Base-by-base conservation (phyloP, 441 rosid genomes). In the Lepidium campestre region DNA sequence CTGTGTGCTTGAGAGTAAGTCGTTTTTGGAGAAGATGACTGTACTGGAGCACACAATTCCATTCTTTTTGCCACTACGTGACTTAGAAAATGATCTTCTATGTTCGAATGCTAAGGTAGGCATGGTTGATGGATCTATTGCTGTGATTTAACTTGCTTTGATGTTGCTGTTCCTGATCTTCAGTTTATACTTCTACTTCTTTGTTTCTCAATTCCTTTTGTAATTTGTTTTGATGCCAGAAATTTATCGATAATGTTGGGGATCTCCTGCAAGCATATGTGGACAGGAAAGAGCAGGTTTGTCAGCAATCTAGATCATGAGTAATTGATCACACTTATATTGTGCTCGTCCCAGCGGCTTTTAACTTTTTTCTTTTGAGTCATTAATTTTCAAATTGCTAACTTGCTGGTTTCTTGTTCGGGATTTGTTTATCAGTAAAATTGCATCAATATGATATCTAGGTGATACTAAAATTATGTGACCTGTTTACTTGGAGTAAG, bases 31-130 rank as follows among this genome's bases (percentile, higher is more conserved):
- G 72, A 94, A 88, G 82, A 89, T 94, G 98, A 90, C 84, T 23
- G 94, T 94, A 75, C 81, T 75, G 57, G 96, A 94, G 75, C 99
- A 94, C 67, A 89, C 98, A 67, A 70, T 94, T 80, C 99, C 99
- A 25, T 94, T 91, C 84, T 94, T 90, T 78, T 77, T 94, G 69
- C 98, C 97, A 23, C 70, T 91, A 54, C 82, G 88, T 63, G 99
- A 90, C 70, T 85, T 88, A 67, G 99, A 91, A 85, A 85, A 77
- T 81, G 96, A 88, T 78, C 89, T 85, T 77, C 97, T 91, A 68
- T 83, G 82, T 57, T 80, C 91, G 29, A 94, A 88, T 83, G 93
- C 98, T 65, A 91, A 86, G 92, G 99, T 90, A 76, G 70, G 83
- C 57, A 79, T 79, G 47, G 71, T 67, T 75, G 18, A 68, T 39